Evolutionary conservation across 352 stramenopile genomes (phyloP), one percentile per base, ranked within the genome.

Genomic region (Phytophthora quininea): DNA sequence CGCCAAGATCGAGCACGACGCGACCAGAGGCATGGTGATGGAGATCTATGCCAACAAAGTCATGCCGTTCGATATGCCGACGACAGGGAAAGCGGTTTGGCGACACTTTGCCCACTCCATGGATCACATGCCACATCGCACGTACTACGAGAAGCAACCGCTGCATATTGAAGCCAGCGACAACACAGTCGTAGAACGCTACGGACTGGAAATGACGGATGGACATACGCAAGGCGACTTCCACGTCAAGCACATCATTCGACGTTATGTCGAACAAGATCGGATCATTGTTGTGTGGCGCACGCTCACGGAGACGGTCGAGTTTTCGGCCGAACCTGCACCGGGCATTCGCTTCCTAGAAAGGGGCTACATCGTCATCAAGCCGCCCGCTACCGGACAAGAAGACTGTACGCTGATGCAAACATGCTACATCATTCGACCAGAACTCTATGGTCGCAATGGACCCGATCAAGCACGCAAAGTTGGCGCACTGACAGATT

Each of bases 401-500:
- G 31, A 65, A 14, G 56, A 76, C 46, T 79, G 67, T 40, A 69
- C 67, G n/a, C 60, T 80, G 15, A 64, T 80, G 49, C 73, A 80
- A 56, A 76, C 72, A 29, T 83, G 75, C 51, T 80, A 77, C 55
- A 69, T 79, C 45, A 80, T 79, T 58, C 62, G 64, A 4, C 73
- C 78, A 6, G 73, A 79, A 58, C 54, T 76, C 37, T 69, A 71
- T 47, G 55, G 61, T n/a, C 54, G 68, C 7, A 70, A 79, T 42
- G 58, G 58, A 8, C 61, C 58, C 1, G 72, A 77, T 45, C 69
- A 75, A 14, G 59, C 64, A 11, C 63, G 67, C 12, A 84, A 79
- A 49, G 70, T 87, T 11, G 70, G 68, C 29, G 70, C 73, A 9
- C 62, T 87, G 30, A 87, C 76, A 6, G 73, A 87, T 27, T 83